Conservation (phyloP, 768 basidiomycete species). For the Rubroboletus pulcherrimus region DNA sequence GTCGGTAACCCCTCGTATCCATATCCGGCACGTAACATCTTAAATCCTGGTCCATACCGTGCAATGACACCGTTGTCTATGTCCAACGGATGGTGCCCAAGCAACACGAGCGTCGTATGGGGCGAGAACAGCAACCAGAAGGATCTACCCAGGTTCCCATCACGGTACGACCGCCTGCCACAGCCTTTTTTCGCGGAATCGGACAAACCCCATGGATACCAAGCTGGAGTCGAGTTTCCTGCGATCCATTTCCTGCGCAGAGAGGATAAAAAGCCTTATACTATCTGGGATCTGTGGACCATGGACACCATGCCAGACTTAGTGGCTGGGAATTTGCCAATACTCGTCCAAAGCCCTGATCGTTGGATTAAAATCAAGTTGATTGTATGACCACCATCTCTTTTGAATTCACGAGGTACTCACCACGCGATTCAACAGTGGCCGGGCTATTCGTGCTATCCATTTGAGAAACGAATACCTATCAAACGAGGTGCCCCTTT, state of each 20-base stretch:
- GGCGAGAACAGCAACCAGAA: slow-evolving; percentile 3
- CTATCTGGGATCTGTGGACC: slow-evolving; percentile 21
- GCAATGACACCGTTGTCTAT: slow-evolving; percentile 2
- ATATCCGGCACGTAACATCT: slow-evolving; percentile 29
- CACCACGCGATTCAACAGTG: slow-evolving; percentile 31
- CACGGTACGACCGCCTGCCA: slow-evolving; percentile 19
- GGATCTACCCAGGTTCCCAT: background rate
- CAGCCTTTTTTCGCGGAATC: slow-evolving; percentile 17
- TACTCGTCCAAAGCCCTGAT: slow-evolving; percentile 21
- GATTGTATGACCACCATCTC: slow-evolving; percentile 24
- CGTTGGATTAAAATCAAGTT: slow-evolving; percentile 36
- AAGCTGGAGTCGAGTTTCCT: slow-evolving; percentile 19
- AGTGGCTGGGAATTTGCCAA: slow-evolving; percentile 15
- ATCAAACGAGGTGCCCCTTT: slow-evolving; percentile 32
- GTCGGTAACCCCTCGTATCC: slow-evolving; percentile 23
- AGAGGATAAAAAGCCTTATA: slow-evolving; percentile 25
- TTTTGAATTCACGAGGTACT: background rate
- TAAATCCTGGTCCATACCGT: slow-evolving; percentile 22
- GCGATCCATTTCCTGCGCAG: slow-evolving; percentile 32
- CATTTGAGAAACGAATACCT: slow-evolving; percentile 36
- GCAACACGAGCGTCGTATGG: background rate
- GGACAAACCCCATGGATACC: slow-evolving; percentile 1
- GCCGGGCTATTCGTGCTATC: slow-evolving; percentile 44
- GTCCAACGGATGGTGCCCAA: slow-evolving; percentile 6
- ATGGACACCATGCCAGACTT: slow-evolving; percentile 26